Percentiles rank a stretch among this genome's conserved stretches.
These are phyloP conservation scores for Suaeda aralocaspica DNA, from an alignment of 148 eudicot genomes.

Conservation along the genomic window DNA sequence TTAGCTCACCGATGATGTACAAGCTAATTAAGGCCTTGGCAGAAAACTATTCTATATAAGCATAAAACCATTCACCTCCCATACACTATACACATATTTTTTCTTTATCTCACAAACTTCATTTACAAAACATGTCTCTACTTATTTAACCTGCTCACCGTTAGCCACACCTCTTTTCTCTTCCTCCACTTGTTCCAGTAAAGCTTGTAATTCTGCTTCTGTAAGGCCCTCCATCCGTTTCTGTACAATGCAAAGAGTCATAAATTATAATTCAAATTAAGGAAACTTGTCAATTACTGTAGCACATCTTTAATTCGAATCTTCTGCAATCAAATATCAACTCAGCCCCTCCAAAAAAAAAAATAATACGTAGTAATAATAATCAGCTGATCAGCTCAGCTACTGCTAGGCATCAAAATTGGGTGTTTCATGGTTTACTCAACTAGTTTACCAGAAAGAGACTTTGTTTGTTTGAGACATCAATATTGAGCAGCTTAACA, in stretches of 20 bases:
- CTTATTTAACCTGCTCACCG: constrained; percentile 45
- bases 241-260: constrained; percentile 31
- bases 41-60: background rate
- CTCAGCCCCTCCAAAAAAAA: no score
- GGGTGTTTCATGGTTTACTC: background rate
- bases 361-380: no score
- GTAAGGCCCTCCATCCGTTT: constrained; percentile 88
- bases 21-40: background rate
- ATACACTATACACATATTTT: constrained; percentile 15
- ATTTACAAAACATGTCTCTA: background rate
- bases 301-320: background rate
- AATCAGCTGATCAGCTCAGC: no score
- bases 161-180: constrained; percentile 55
- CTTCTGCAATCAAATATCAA: background rate
- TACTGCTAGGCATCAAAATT: no score
- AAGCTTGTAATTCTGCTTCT: constrained; percentile 77
- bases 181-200: constrained; percentile 92
- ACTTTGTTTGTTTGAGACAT: background rate
- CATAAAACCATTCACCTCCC: background rate
- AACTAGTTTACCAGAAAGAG: background rate
- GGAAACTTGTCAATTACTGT: background rate
- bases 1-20: constrained; percentile 1
- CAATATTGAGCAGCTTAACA: background rate
- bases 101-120: background rate
- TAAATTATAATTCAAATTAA: background rate